Conservation (phyloP, 352 stramenopile genomes). For the Pythium oligandrum region DNA sequence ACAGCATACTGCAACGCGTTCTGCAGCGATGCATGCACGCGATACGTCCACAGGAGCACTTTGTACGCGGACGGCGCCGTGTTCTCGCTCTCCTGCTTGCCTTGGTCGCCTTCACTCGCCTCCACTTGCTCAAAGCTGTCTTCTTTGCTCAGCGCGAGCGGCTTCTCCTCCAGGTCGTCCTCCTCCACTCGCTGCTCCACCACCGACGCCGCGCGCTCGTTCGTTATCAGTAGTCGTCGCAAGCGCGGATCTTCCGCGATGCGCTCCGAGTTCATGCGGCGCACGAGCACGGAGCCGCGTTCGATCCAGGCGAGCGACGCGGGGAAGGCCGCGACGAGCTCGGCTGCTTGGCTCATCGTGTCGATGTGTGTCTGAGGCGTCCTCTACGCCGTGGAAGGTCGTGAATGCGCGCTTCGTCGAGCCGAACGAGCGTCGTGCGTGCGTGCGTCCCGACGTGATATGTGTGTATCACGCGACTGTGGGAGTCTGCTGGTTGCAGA, state of each 20-base stretch:
- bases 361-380: not conserved
- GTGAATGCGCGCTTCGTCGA: too few species aligned
- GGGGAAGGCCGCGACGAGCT: constrained; percentile 24
- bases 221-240: constrained; percentile 48
- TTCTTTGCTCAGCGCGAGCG: constrained; percentile 6
- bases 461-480: too few species aligned
- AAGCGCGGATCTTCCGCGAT: constrained; percentile 80
- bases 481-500: too few species aligned
- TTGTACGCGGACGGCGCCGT: constrained; percentile 59
- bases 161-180: constrained; percentile 25
- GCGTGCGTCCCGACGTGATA: too few species aligned
- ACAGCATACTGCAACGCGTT: constrained; percentile 68
- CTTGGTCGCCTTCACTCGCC: constrained; percentile 40
- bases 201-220: constrained; percentile 12
- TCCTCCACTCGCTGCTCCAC: constrained; percentile 16
- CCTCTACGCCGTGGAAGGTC: too few species aligned
- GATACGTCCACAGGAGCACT: constrained; percentile 76
- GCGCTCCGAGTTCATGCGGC: constrained; percentile 86
- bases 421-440: not conserved
- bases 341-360: not conserved
- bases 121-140: constrained; percentile 75
- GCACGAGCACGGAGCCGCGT: constrained; percentile 75
- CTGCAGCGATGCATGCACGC: constrained; percentile 70
- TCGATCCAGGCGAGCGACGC: constrained; percentile 67
- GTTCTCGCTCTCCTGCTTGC: constrained; percentile 78